These are phyloP conservation scores for Penicillium sp. DNA, from an alignment of 2,329 filamentous ascomycete genomes.

Conservation along the genomic window DNA sequence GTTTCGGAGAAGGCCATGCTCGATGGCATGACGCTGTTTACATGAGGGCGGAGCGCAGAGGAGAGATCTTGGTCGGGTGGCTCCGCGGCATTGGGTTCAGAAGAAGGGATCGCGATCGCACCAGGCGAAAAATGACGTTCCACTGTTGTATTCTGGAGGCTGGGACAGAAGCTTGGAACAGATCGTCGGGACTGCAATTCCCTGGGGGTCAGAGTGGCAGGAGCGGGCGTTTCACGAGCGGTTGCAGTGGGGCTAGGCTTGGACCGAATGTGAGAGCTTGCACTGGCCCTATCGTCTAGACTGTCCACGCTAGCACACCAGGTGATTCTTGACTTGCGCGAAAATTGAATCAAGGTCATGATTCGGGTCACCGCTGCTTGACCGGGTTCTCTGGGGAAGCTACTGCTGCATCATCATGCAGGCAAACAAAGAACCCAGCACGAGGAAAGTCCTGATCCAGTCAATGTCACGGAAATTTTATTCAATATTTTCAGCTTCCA, in stretches of 20 bases:
- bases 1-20: slow-evolving; percentile 32
- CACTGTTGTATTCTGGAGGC: slow-evolving; percentile 10
- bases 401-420: slow-evolving; percentile 15
- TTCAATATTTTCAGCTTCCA: neutral
- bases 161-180: slow-evolving; percentile 27
- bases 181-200: slow-evolving; percentile 31
- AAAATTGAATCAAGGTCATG: neutral
- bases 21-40: slow-evolving; percentile 36
- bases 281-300: neutral
- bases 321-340: neutral
- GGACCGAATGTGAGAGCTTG: neutral
- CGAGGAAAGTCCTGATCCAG: neutral
- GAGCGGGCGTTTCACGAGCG: slow-evolving; percentile 43
- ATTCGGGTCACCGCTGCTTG: slow-evolving; percentile 13
- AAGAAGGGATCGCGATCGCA: slow-evolving; percentile 5
- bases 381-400: slow-evolving; percentile 2
- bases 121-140: neutral
- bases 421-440: neutral
- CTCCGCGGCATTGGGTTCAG: slow-evolving; percentile 31
- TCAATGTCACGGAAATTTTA: neutral
- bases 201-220: slow-evolving; percentile 53
- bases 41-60: slow-evolving; percentile 28
- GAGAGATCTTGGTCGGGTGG: slow-evolving; percentile 24
- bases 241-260: slow-evolving; percentile 45
- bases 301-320: neutral